Base-by-base conservation (phyloP, 192 early-diverging fungal genomes). In the Rhizophlyctis rosea region DNA sequence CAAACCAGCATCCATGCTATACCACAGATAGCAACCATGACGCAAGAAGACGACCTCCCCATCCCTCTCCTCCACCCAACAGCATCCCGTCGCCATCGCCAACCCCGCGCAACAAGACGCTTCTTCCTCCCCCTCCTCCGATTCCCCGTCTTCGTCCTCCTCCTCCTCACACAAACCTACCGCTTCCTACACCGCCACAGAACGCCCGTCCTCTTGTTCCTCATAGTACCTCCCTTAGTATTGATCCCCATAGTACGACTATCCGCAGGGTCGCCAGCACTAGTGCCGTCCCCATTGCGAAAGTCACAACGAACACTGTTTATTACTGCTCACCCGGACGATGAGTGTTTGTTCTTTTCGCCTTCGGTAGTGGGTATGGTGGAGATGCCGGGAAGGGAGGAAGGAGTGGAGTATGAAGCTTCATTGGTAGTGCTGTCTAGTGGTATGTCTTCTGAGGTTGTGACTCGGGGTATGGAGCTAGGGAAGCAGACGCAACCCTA, bases 301-400 rank as follows among this genome's bases (percentile, higher is more conserved):
- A 28, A 18, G 4, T 30, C 59, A 9, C 34, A 25, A 11, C 52
- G 62, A 9, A 36, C 66, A 7, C 54, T 74, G 24, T 25, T 74
- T 34, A 50, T 66, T 18, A 63, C 70, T 2, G 72, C 72, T 7
- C 72, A 74, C 50, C 95, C 95, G 0, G 95, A 98, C 80, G 95
- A 98, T 72, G 95, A 98, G 64, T 93, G 91, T 80, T 91, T 96
- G 90, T 98, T 98, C 75, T 98, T 98, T 78, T 82, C 85, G 13
- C 93, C 93, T 0, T 86, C 90, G 4, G 58, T 94, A 0, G 69
- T 82, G 34, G 73, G 70, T 33, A 55, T 93, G 52, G 71, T 61
- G 39, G 9, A 44, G 18, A 44, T 44, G 39, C 39, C 39, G 39
- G 39, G 39, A 16, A 71, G 71, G 33, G 65, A 76, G 29, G 62